Evolutionary conservation across 257 asterid genomes (phyloP), one percentile per base, ranked within the genome.

Genomic region (Sherardia arvensis): DNA sequence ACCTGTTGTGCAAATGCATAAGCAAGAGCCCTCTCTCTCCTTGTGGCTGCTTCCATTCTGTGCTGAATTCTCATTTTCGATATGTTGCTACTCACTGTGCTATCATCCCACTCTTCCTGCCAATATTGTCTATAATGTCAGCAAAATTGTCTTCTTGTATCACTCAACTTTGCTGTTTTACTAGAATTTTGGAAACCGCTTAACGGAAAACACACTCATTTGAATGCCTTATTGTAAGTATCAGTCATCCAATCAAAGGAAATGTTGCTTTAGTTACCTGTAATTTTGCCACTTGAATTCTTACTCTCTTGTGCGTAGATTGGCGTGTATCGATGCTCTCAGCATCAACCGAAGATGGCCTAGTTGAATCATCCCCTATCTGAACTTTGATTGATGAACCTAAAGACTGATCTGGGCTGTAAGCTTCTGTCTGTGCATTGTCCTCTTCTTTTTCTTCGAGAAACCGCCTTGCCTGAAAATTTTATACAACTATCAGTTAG

Each of bases 1-100:
- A 80, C 89, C 82, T 80, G 84, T 63, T 83, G 89, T 53, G 89
- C 78, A 72, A 80, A 83, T 23, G 89, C 89, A 43, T 83, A 83
- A 8, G 89, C 89, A 25, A 83, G 79, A 49, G 89, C 89, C 71
- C 86, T 74, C 70, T 83, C 89, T 0, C 89, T 84, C 71, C 86
- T 78, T 3, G 86, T 78, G 30, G 89, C 86, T 22, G 89, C 89
- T 59, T 83, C 89, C 1, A 80, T 53, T 64, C 70, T 67, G 75
- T 73, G 68, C 70, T 72, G 84, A 67, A 66, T 70, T 64, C 89
- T 76, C 83, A 72, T 74, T 63, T 77, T 78, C 6, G 84, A 74
- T 51, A 78, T 74, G 40, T 59, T 79, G 48, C 89, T 80, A 56
- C 86, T 80, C 32, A 80, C 78, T 0, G 86, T 83, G 79, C 89